Conservation (phyloP, 768 basidiomycete genomes). For the Cubamyces sp. region DNA sequence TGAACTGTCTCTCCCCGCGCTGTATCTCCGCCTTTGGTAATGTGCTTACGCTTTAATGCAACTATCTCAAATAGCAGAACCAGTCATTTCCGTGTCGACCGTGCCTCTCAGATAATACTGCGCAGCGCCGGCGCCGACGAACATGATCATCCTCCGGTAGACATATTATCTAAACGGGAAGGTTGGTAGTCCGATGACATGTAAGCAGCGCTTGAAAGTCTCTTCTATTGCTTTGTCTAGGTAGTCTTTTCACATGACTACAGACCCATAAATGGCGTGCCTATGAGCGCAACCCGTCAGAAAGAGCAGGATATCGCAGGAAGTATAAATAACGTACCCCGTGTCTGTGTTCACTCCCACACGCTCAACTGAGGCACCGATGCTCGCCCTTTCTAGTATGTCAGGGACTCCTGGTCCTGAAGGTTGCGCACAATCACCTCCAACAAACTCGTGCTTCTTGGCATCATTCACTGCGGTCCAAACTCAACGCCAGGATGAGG, state of each 20-base stretch:
- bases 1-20: background rate
- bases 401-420: background rate
- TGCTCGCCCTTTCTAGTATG: background rate
- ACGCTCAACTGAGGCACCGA: background rate
- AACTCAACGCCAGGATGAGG: background rate
- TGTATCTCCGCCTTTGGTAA: conserved; percentile 7
- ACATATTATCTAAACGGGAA: background rate
- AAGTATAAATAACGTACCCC: conserved; percentile 8
- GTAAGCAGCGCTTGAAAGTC: conserved; percentile 14
- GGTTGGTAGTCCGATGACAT: conserved; percentile 10
- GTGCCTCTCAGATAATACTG: background rate
- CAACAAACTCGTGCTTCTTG: background rate
- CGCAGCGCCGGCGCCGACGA: conserved; percentile 2
- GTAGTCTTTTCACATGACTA: conserved; percentile 16
- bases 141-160: background rate
- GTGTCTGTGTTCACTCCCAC: conserved; percentile 1
- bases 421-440: background rate
- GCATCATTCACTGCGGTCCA: background rate
- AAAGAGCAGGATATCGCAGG: background rate
- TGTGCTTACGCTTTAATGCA: background rate
- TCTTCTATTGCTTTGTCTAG: conserved; percentile 5
- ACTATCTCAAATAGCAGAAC: too few relatives aligned
- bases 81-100: background rate
- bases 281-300: conserved; percentile 1
- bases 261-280: background rate